Base-by-base conservation (phyloP, 2,329 filamentous ascomycete genomes). In the Pezicula neosporulosa region DNA sequence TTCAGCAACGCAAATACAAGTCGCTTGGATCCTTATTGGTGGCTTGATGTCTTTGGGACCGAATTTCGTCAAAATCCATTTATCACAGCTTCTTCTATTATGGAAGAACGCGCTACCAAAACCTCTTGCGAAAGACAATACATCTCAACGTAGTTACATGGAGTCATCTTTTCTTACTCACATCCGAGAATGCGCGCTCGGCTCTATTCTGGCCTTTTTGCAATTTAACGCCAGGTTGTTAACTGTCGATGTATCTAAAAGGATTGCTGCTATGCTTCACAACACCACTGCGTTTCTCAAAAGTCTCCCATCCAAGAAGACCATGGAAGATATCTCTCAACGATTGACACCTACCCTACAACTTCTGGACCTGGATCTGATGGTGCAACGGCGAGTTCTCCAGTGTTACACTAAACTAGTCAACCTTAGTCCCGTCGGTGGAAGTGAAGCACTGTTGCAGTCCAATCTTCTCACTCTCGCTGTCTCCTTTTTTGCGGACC, bases 41-140 rank as follows among this genome's bases (percentile, higher is more conserved):
- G 94, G 95, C 0, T 74, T 99, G 49, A 97, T 97, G 93, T 91
- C 92, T 1, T 79, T 99, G 1, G 94, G 94, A 0, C 93, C 94
- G 4, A 97, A 96, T 68, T 99, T 99, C 68, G 93, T 97, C 69
- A 99, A 99, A 72, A 97, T 97, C 21, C 94, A 99, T 70, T 79
- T 99, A 7, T 93, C 92, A 2, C 94, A 99, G 65, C 77, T 99
- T 19, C 83, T 99, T 50, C 75, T 99, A 8, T 75, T 99, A 6
- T 99, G 94, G 94, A 96, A 96, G 70, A 99, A 97, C 68, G 93
- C 94, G 0, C 77, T 99, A 10, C 93, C 95, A 0, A 96, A 95
- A 64, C 93, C 95, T 6, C 72, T 97, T n/a, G 86, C 90, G 33
- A 95, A 91, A 67, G 93, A 97, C 60, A 95, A 94, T 59, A 90